Evolutionary conservation across 1,284 basidiomycete species (phyloP).

Genomic region (Ganoderma leucocontextum): DNA sequence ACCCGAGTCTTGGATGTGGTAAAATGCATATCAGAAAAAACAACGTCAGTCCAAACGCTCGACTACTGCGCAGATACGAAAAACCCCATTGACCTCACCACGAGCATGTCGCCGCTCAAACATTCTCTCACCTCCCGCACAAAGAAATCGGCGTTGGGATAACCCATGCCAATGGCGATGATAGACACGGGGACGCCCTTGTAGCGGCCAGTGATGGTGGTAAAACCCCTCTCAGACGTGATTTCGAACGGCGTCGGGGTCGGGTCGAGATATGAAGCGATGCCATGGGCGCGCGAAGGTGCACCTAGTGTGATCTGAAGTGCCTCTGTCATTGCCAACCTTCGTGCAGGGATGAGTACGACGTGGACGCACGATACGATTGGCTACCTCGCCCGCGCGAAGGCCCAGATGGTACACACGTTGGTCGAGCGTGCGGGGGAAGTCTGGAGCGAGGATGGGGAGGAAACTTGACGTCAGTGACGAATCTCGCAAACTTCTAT

Average conservation of each 20-base stretch:
- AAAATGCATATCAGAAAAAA: slow-evolving; percentile 18
- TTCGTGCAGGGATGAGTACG: slow-evolving; percentile 4
- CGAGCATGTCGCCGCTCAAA: slow-evolving; percentile 77
- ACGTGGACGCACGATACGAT: slow-evolving; percentile 69
- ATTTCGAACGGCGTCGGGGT: slow-evolving; percentile 66
- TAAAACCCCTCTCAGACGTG: slow-evolving; percentile 79
- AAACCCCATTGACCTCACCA: slow-evolving; percentile 64
- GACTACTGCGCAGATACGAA: slow-evolving; percentile 7
- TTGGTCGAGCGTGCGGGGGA: slow-evolving; percentile 73
- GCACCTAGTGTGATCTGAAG: slow-evolving; percentile 79
- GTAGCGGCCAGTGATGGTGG: slow-evolving; percentile 83
- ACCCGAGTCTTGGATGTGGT: slow-evolving; percentile 64
- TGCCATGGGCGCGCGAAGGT: slow-evolving; percentile 68
- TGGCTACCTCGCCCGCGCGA: slow-evolving; percentile 79
- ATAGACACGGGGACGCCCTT: slow-evolving; percentile 74
- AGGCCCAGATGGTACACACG: slow-evolving; percentile 84
- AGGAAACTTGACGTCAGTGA: slow-evolving; percentile 15
- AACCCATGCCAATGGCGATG: slow-evolving; percentile 86
- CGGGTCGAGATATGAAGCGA: slow-evolving; percentile 70
- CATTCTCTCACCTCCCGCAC: slow-evolving; percentile 84
- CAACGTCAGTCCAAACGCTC: slow-evolving; percentile 19
- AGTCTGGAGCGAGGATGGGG: slow-evolving; percentile 56
- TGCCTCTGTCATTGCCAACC: slow-evolving; percentile 2
- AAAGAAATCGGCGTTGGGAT: slow-evolving; percentile 86
- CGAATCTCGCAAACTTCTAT: slow-evolving; percentile 15